Base-by-base conservation (phyloP, 2,329 filamentous ascomycete species). In the Immersiporthe knoxdaviesiana region DNA sequence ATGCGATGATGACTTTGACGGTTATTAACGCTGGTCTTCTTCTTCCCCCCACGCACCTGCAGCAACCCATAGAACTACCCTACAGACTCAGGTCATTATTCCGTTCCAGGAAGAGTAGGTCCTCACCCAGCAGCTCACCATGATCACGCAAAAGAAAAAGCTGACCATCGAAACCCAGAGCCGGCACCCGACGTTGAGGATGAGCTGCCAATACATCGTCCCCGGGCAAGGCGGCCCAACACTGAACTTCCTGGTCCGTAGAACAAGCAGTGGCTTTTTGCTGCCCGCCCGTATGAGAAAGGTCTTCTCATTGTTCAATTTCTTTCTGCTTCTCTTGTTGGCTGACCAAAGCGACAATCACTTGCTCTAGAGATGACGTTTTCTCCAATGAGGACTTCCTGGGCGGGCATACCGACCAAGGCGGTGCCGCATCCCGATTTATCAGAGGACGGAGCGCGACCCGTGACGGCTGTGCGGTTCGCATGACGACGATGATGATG, bases 331-430 rank as follows among this genome's bases (percentile, higher is more conserved):
- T 39, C 11, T 21, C 14, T 39, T 47, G 7, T 47, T 59, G 32
- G 56, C 56, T 59, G 56, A 59, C 56, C 11, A 37, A 7, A 11
- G 35, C 44, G 18, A n/a, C 2, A 2, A n/a, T 21, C 0, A 10
- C 2, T 2, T 10, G 12, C 6, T 35, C 4, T 16, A 63, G 61
- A 63, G 16, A 63, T 63, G 61, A n/a, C 27, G 7, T 63, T 63
- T 41, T 63, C 61, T n/a, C 61, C 61, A 0, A 44, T 63, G 27
- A 63, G 61, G 41, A 63, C 61, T n/a, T 47, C 39, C 16, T 63
- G 61, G 61, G 61, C 61, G 24, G 61, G 61, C 61, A 63, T 63
- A 18, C 61, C 61, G 16, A 63, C 61, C 27, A 63, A 24, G 39
- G 39, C 61, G 24, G 16, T 63, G 27, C 61, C 61, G 8, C 59